phyloP scores from a whole-genome alignment of 106 monocot species.

The Alisma plantagoaquatica region DNA sequence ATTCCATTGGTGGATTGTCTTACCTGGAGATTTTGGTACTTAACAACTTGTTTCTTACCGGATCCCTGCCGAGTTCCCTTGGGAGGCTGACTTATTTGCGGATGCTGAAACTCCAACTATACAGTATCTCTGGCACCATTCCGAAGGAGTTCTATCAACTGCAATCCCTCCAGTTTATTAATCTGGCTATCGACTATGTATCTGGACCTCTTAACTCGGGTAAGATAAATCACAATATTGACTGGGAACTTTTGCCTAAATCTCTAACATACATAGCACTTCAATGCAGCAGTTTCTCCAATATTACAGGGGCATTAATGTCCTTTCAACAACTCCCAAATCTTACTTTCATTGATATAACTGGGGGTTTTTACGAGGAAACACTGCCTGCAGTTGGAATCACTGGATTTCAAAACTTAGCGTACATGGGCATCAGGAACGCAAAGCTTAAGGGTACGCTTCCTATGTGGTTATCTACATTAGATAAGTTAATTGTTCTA shows the following conservation, averaged over 20 bases:
- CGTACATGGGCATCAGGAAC: conserved; percentile 45
- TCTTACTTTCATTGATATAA: conserved; percentile 52
- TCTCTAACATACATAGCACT: conserved; percentile 51
- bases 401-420: conserved; percentile 28
- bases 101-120: too few species aligned
- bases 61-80: too few species aligned
- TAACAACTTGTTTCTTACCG: too few species aligned
- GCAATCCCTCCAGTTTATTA: conserved; percentile 28
- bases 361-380: conserved; percentile 55
- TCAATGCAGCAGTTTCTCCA: conserved; percentile 55
- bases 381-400: conserved; percentile 22
- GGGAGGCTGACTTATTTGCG: too few species aligned
- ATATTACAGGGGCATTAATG: conserved; percentile 30
- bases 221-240: conserved; percentile 31
- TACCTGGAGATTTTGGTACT: too few species aligned
- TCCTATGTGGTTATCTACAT: conserved; percentile 38
- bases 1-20: too few species aligned
- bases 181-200: conserved; percentile 30
- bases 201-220: conserved; percentile 21
- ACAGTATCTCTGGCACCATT: conserved; percentile 43
- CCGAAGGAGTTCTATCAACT: conserved; percentile 39
- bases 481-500: conserved; percentile 45
- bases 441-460: conserved; percentile 43
- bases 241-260: conserved; percentile 29
- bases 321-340: conserved; percentile 39